Base-by-base conservation (phyloP, 805 yeast species). In the Sungouiella blattae region DNA sequence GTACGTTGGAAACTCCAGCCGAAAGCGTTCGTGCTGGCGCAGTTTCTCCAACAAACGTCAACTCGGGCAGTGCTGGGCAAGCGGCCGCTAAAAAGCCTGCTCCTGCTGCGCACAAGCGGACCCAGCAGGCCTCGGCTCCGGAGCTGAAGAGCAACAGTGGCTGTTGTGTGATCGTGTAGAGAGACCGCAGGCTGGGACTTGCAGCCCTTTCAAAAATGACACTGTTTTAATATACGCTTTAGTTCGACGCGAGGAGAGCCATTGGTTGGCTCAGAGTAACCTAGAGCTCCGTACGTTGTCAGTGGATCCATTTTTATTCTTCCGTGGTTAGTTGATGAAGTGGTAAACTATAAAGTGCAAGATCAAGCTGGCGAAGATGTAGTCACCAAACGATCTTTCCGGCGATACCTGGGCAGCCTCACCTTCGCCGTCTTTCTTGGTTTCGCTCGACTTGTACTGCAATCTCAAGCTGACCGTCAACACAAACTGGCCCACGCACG, bases 401-500 rank as follows among this genome's bases (percentile, higher is more conserved):
- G 71, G 69, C 20, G 51, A 49, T 46, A 55, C 45, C 18, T 40
- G 33, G 8, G 44, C 21, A 16, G 28, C 33, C 17, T 15, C 26
- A 4, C 6, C 14, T 13, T 30, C 39, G 26, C 14, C n/a, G 11
- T 8, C 28, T 16, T 25, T 20, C 40, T 23, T 15, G 20, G 30
- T 30, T 11, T 12, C 29, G n/a, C 16, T 17, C 28, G 50, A 27
- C 18, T 52, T 57, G 23, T 59, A 69, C 56, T 89, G 97, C 53
- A 91, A 72, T 53, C 98, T 73, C 53, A 93, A 68, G 41, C 85
- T 74, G 27, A 85, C 87, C 9, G 94, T 78, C 44, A 93, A 73
- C 17, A 93, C 98, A 58, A 93, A 93, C 61, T 93, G 98, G 11
- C 95, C 98, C 33, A 93, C 97, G 29, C 97, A 86, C 15, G 87